Evolutionary conservation across 495 filamentous ascomycete genomes (phyloP), one percentile per base, ranked within the genome.

Genomic region (Letharia columbiana): DNA sequence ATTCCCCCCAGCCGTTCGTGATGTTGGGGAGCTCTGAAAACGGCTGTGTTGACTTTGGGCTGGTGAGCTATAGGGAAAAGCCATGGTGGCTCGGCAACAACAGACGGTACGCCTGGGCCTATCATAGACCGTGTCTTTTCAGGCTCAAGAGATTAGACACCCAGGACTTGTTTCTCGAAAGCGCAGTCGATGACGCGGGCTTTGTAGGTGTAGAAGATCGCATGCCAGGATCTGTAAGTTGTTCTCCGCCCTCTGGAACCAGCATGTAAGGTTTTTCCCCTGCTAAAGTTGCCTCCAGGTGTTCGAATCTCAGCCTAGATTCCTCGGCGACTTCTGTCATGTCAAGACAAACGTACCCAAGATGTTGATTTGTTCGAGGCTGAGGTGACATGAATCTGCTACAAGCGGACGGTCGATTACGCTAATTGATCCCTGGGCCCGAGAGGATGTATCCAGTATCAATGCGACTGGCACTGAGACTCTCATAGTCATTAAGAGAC

Each of bases 21-120:
- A 39, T 42, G 62, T 50, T 62, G 67, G 67, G 18, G 67, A 47
- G 31, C 23, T 54, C 41, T 67, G 69, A 5, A 60, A 56, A 9
- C 66, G 72, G 42, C 47, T 54, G 40, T 66, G 66, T 60, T 69
- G 69, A 41, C 54, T 63, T 50, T 47, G 60, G 41, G 57, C 12
- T 52, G 61, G 44, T 67, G 64, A 49, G 45, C 50, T 50, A 41
- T 71, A 67, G 28, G 69, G 66, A 59, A 71, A 71, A 41, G 71
- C 64, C 71, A 73, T 73, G 62, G 12, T 64, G 49, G 56, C 54
- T 45, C 2, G n/a, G n/a, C n/a, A 23, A 23, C 17, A 42, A 60
- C 31, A 33, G 37, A 45, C 20, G 28, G 33, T 23, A 37, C 18
- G 37, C 13, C 42, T 5, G 47, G 12, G 41, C 11, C 39, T n/a